Evolutionary conservation across 2,329 filamentous ascomycete genomes (phyloP), one percentile per base, ranked within the genome.

Genomic region (Metarhizium robertsii): DNA sequence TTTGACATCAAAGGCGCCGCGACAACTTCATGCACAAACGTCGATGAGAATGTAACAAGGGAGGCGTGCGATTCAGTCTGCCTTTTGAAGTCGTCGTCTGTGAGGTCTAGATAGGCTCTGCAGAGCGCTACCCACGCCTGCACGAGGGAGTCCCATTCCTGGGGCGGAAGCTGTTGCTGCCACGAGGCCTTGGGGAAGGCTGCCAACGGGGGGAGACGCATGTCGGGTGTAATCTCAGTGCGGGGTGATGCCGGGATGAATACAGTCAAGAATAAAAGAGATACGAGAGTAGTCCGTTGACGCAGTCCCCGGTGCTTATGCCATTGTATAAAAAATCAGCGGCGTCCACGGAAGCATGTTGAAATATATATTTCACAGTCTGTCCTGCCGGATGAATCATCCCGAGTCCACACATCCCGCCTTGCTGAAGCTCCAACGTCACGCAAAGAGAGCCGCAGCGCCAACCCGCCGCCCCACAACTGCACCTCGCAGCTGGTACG

Each of bases 121-220:
- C 83, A 73, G 6, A 96, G 77, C 11, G 81, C 74, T 18, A 84
- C 73, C 90, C 90, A 96, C 40, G 89, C 85, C 59, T 87, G 81
- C 50, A 95, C 73, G 67, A 87, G 90, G 36, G 81, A 77, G 60
- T 86, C 78, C 91, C 91, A 96, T 71, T 96, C 89, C 52, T 78
- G 72, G 3, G 83, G 72, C 43, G 79, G 75, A 57, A 96, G 79
- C 61, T 80, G 79, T 61, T 80, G 79, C 65, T 84, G 84, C 74
- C 90, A 84, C 55, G 76, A 74, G 38, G 80, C 73, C 58, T 85
- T 79, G 18, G 92, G 92, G 63, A 94, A 91, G 20, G 87, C 81
- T 56, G 87, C 90, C 70, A 96, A 79, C 38, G 85, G 79, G 46
- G 90, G 90, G 38, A 55, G 43, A 14, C 5, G 2, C 14, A 55